Evolutionary conservation across 352 stramenopile species (phyloP).

Genomic region (Phytophthora aleatoria): DNA sequence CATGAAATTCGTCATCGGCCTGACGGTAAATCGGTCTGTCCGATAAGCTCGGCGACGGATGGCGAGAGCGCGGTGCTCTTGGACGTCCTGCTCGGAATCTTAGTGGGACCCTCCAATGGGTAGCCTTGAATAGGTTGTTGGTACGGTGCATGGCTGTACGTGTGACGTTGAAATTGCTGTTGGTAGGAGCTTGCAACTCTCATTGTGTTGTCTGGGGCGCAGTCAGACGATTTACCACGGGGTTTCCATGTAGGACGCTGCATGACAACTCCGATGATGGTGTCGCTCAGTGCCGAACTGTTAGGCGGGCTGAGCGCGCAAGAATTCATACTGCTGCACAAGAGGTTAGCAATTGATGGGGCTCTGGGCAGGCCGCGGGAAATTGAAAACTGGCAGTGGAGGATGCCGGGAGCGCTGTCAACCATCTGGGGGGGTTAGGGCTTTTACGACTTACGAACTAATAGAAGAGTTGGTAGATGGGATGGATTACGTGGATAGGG

Average conservation of each 20-base stretch:
- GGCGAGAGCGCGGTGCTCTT: not conserved
- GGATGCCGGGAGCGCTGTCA: no score
- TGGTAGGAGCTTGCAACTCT: not conserved
- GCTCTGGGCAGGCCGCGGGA: no score
- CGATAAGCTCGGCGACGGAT: not conserved
- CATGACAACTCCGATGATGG: conserved; percentile 11
- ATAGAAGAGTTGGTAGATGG: no score
- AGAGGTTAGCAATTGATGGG: not conserved
- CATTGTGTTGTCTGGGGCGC: no score
- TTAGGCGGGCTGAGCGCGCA: conserved; percentile 2
- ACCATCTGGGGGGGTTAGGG: no score
- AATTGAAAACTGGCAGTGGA: no score
- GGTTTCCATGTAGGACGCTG: conserved; percentile 2
- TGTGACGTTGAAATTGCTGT: not conserved
- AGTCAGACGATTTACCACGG: not conserved
- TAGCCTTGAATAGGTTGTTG: not conserved
- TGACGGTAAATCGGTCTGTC: not conserved
- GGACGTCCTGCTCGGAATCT: not conserved
- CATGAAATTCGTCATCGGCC: not conserved
- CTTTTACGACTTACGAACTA: no score
- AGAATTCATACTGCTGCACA: not conserved
- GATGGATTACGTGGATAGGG: no score
- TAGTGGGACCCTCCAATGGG: no score
- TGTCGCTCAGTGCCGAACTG: conserved; percentile 2
- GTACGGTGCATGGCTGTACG: not conserved